phyloP scores from a whole-genome alignment of 495 filamentous ascomycete genomes.

The Halenospora varia region DNA sequence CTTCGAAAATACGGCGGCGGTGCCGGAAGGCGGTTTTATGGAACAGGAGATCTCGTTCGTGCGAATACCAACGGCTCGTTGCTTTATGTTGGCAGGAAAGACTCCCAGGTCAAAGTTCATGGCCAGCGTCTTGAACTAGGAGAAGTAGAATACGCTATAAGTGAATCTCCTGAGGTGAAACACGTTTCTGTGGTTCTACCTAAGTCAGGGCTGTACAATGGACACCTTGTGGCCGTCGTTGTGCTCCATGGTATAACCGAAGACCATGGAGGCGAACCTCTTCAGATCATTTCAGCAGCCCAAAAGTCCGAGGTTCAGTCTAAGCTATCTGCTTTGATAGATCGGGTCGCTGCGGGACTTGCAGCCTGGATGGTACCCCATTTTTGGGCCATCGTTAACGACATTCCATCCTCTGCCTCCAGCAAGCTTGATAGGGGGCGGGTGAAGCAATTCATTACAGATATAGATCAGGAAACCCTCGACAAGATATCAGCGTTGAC shows the following conservation, averaged over 20 bases:
- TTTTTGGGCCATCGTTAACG: neutral
- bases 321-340: neutral
- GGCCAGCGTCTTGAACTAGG: slow-evolving; percentile 27
- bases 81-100: slow-evolving; percentile 23
- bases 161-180: neutral
- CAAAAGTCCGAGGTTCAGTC: neutral
- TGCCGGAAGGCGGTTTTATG: slow-evolving; percentile 3
- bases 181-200: neutral
- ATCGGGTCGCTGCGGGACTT: neutral
- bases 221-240: neutral
- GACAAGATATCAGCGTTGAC: neutral
- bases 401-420: neutral
- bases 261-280: neutral
- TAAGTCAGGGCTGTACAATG: neutral
- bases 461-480: neutral
- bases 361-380: neutral
- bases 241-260: neutral
- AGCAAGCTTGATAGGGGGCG: neutral
- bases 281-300: neutral
- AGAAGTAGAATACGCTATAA: slow-evolving; percentile 18
- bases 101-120: slow-evolving; percentile 26
- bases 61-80: slow-evolving; percentile 47
- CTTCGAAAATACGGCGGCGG: neutral
- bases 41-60: slow-evolving; percentile 54
- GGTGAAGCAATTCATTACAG: neutral